phyloP scores from a whole-genome alignment of 805 yeast species.

The Saccharomyces jurei region DNA sequence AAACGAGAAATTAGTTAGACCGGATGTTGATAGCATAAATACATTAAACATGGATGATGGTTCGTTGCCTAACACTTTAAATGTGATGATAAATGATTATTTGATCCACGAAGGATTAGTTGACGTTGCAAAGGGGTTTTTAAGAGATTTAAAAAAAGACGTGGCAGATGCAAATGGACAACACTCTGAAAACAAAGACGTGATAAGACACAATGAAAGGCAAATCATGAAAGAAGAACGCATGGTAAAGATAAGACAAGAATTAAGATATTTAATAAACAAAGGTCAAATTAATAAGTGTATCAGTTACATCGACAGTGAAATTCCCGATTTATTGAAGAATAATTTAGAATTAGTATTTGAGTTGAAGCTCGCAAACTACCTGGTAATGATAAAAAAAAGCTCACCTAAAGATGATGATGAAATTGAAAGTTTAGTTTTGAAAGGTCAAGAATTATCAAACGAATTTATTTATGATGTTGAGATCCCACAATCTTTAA shows the following conservation, averaged over 20 bases:
- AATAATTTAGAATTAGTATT: slow-evolving; percentile 19
- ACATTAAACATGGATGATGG: slow-evolving; percentile 19
- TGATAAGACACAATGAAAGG: slow-evolving; percentile 25
- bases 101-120: slow-evolving; percentile 52
- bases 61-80: slow-evolving; percentile 23
- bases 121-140: slow-evolving; percentile 45
- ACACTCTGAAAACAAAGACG: slow-evolving; percentile 14
- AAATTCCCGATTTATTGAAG: slow-evolving; percentile 22
- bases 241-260: slow-evolving; percentile 37
- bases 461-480: slow-evolving; percentile 17
- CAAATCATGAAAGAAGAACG: slow-evolving; percentile 30
- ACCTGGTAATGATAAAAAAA: slow-evolving; percentile 13
- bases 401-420: slow-evolving; percentile 5
- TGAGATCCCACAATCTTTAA: slow-evolving; percentile 12
- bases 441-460: slow-evolving; percentile 21
- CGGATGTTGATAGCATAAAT: slow-evolving; percentile 17
- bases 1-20: slow-evolving; percentile 14
- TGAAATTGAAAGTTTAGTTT: slow-evolving; percentile 13
- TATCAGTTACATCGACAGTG: slow-evolving; percentile 29
- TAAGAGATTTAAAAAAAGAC: slow-evolving; percentile 37
- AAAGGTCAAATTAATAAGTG: slow-evolving; percentile 41
- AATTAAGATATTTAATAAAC: slow-evolving; percentile 36
- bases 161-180: slow-evolving; percentile 9
- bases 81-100: slow-evolving; percentile 34
- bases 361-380: slow-evolving; percentile 24